Evolutionary conservation across 768 basidiomycete species (phyloP), one percentile per base, ranked within the genome.

Genomic region (Clavaria fumosa): DNA sequence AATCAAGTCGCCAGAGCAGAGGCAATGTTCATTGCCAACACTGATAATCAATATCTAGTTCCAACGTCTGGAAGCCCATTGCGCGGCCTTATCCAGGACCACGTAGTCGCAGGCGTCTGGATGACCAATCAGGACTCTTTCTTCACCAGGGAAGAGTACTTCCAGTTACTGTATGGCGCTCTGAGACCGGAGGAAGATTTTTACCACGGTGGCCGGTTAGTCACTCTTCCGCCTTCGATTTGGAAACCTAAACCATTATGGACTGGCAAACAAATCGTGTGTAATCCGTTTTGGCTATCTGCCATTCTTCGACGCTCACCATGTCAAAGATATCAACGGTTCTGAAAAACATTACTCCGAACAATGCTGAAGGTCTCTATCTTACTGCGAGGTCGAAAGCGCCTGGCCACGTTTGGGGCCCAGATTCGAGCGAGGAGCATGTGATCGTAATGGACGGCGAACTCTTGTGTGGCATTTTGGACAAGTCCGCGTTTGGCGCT

Each of bases 71-170:
- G 95, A 44, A 91, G 91, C 51, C 95, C 95, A 19, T 69, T 99
- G 22, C 85, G 95, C 54, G 95, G 95, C 53, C 66, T 99, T 19
- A 99, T 99, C 46, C 95, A 99, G 55, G 95, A 99, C 60, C 95
- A 97, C 48, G 88, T 99, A 40, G 93, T 97, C 31, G 89, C 95
- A 10, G 93, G 89, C 41, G 81, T 96, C n/a, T 96, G 91, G 88
- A 90, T 99, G 86, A 96, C 95, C 38, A 78, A 76, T 51, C 90
- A 89, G 53, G 82, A 91, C 46, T 69, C 88, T 0, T 96, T 96
- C 63, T 93, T 97, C 60, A 78, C 81, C 3, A 74, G 95, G 35
- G 89, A 95, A 50, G 84, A 97, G 50, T 99, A 97, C 53, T 83
- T 82, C 57, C 95, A 99, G 56, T 64, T 99, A 34, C 69, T 99